These are phyloP conservation scores for Scytalidium lignicola DNA, from an alignment of 2,329 filamentous ascomycete species.

Conservation along the genomic window DNA sequence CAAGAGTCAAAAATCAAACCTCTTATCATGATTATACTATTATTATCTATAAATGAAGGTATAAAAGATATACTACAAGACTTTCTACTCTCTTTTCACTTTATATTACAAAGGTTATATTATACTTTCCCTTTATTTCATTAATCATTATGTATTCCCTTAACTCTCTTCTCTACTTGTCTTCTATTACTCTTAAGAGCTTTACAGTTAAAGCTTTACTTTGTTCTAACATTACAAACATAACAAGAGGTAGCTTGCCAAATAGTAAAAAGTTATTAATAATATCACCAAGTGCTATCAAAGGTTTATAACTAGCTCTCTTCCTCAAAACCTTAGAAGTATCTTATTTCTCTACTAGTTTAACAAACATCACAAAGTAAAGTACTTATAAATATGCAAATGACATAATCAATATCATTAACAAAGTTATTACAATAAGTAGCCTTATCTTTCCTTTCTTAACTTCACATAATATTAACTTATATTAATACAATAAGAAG, in stretches of 20 bases:
- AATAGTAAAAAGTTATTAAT: slow-evolving; percentile 4
- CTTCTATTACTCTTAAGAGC: slow-evolving; percentile 4
- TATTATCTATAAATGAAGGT: slow-evolving; percentile 1
- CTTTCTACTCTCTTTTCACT: neutral
- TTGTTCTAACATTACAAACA: slow-evolving; percentile 5
- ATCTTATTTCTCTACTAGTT: slow-evolving; percentile 5
- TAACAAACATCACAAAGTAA: slow-evolving; percentile 8
- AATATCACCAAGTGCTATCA: slow-evolving; percentile 5
- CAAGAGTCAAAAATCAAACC: slow-evolving; percentile 4
- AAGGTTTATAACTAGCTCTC: slow-evolving; percentile 6
- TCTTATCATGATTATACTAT: neutral
- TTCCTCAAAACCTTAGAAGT: slow-evolving; percentile 10
- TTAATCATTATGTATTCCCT: slow-evolving; percentile 2
- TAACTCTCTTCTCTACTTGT: slow-evolving; percentile 5
- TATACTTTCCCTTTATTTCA: neutral
- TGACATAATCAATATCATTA: slow-evolving; percentile 8
- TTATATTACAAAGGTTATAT: neutral
- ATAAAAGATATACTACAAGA: too few relatives aligned
- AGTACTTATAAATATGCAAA: slow-evolving; percentile 5
- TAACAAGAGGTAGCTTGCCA: slow-evolving; percentile 5
- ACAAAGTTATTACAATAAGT: slow-evolving; percentile 7
- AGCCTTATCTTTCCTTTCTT: neutral
- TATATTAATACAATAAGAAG: slow-evolving; percentile 11
- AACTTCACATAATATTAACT: neutral
- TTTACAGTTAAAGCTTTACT: neutral